These are phyloP conservation scores for Teunomyces kruisii DNA, from an alignment of 805 yeast genomes.

Conservation along the genomic window DNA sequence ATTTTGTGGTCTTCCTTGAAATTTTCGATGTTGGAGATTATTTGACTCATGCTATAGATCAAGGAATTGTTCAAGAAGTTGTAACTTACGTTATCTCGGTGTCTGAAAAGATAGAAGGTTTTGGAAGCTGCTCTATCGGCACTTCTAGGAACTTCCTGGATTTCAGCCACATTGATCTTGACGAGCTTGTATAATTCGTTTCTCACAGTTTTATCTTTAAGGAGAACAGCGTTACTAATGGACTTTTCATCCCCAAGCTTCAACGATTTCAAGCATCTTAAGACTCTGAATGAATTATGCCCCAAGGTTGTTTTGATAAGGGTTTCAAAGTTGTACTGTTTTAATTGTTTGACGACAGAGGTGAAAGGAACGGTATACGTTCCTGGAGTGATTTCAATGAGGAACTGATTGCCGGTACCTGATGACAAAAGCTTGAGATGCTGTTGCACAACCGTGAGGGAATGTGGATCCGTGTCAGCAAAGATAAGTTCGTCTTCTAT, in stretches of 20 bases:
- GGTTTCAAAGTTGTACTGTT: conserved; percentile 54
- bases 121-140: conserved; percentile 89
- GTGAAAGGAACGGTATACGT: conserved; percentile 62
- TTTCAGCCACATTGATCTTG: conserved; percentile 70
- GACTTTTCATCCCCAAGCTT: conserved; percentile 83
- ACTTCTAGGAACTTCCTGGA: conserved; percentile 92
- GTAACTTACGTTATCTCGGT: conserved; percentile 41
- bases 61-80: conserved; percentile 41
- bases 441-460: conserved; percentile 44
- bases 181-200: conserved; percentile 66
- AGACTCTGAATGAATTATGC: conserved; percentile 62
- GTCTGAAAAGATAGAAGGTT: conserved; percentile 80
- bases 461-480: conserved; percentile 26
- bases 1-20: conserved; percentile 62
- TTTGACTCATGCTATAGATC: conserved; percentile 52
- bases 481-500: conserved; percentile 10
- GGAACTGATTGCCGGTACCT: conserved; percentile 53
- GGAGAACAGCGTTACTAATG: conserved; percentile 68
- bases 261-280: conserved; percentile 71
- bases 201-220: conserved; percentile 76
- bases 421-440: conserved; percentile 70
- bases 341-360: conserved; percentile 45
- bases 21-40: conserved; percentile 48
- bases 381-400: conserved; percentile 57
- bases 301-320: conserved; percentile 64